A percentile compares a stretch with the other conserved stretches of the same genome.
These are phyloP conservation scores for Fusarium nanum DNA, from an alignment of 2,329 filamentous ascomycete species.

Conservation along the genomic window DNA sequence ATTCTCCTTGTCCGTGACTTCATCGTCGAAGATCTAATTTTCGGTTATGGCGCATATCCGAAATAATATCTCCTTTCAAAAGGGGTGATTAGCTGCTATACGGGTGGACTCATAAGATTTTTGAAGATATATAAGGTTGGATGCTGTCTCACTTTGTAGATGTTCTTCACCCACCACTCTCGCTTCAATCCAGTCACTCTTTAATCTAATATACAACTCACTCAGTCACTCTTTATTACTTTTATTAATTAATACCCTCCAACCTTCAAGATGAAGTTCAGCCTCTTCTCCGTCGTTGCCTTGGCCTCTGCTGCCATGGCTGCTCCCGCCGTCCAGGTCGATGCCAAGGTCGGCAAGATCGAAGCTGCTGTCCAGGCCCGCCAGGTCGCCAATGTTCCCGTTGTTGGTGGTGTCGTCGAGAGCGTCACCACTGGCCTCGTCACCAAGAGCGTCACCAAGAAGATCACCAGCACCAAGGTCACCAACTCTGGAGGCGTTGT, in stretches of 20 bases:
- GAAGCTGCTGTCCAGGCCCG: neutral
- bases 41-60: slow-evolving; percentile 7
- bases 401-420: slow-evolving; percentile 52
- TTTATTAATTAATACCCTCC: neutral
- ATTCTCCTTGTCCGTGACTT: neutral
- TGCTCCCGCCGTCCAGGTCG: slow-evolving; percentile 2
- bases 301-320: slow-evolving; percentile 21
- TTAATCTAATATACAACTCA: slow-evolving; percentile 21
- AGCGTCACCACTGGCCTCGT: slow-evolving; percentile 7
- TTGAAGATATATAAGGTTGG: slow-evolving; percentile 8
- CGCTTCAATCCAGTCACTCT: slow-evolving; percentile 21
- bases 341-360: neutral
- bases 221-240: slow-evolving; percentile 25
- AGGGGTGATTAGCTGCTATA: neutral
- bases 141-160: neutral
- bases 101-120: neutral
- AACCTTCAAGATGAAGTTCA: slow-evolving; percentile 29
- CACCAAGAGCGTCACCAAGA: slow-evolving; percentile 28
- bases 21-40: slow-evolving; percentile 14
- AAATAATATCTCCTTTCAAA: slow-evolving; percentile 7
- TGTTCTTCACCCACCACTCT: neutral
- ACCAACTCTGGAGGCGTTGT: slow-evolving; percentile 24
- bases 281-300: slow-evolving; percentile 18
- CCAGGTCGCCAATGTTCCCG: slow-evolving; percentile 53
- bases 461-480: slow-evolving; percentile 16